Percentiles rank a stretch among this genome's conserved stretches.
Evolutionary conservation across 1,284 basidiomycete genomes (phyloP).

Genomic region (Hemileia vastatrix): DNA sequence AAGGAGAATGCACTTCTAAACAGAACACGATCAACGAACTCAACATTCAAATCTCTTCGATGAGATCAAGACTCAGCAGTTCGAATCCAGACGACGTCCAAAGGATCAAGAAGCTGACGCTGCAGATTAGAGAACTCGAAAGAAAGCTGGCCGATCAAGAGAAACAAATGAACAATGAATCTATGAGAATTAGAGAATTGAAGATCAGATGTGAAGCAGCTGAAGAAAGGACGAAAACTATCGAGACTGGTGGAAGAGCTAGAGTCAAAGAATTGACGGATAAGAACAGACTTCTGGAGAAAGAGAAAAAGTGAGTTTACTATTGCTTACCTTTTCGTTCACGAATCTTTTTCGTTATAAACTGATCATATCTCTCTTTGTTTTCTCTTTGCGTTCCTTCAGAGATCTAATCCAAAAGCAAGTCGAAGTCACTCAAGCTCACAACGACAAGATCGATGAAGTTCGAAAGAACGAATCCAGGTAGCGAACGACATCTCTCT

Average conservation of each 20-base stretch:
- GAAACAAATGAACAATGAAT: neutral
- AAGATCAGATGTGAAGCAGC: neutral
- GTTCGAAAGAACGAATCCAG: too few relatives aligned
- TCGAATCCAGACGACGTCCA: neutral
- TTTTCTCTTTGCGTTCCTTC: too few relatives aligned
- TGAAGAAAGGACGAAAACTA: slow-evolving; percentile 5
- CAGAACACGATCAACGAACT: neutral
- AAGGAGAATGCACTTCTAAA: too few relatives aligned
- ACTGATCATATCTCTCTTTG: too few relatives aligned
- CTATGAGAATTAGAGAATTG: neutral
- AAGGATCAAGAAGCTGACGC: neutral
- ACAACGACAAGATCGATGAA: too few relatives aligned
- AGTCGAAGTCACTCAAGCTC: too few relatives aligned
- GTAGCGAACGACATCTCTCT: too few relatives aligned
- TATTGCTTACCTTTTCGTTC: too few relatives aligned
- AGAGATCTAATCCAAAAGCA: too few relatives aligned
- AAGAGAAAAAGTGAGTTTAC: too few relatives aligned
- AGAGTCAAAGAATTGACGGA: slow-evolving; percentile 33
- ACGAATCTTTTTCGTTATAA: too few relatives aligned
- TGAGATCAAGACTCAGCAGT: neutral
- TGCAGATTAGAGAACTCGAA: neutral
- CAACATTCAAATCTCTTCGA: neutral
- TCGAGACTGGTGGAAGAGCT: slow-evolving; percentile 26
- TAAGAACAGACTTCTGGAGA: too few relatives aligned
- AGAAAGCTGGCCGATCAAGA: neutral